Conservation (phyloP, 352 stramenopile species). For the Globisporangium orthogonon region DNA sequence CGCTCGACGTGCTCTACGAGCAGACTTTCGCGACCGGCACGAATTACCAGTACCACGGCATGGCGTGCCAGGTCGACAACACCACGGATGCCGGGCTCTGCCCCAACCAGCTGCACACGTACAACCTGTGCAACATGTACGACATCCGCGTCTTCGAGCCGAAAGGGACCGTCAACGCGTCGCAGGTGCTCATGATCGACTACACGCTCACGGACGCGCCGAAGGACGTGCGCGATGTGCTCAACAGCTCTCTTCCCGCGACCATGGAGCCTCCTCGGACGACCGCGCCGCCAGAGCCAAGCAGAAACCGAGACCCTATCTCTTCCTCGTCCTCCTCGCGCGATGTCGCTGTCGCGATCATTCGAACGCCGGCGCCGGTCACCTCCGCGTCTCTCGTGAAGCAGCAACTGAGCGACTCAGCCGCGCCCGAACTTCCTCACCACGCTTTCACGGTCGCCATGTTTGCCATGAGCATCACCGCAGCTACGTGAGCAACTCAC, state of each 20-base stretch:
- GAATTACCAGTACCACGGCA: conserved; percentile 11
- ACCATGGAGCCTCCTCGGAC: neutral
- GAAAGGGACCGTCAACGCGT: neutral
- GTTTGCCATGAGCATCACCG: neutral
- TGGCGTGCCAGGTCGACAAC: conserved; percentile 2
- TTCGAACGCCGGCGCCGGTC: neutral
- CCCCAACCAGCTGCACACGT: neutral
- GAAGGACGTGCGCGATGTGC: conserved; percentile 5
- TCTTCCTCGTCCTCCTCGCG: neutral
- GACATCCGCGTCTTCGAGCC: conserved; percentile 10
- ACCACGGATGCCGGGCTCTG: neutral
- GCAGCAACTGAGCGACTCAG: neutral
- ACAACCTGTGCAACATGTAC: conserved; percentile 5
- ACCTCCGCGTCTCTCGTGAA: neutral
- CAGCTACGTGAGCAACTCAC: neutral
- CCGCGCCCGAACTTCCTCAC: neutral
- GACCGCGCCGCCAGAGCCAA: neutral
- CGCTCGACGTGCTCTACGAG: conserved; percentile 83
- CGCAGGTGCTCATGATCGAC: conserved; percentile 9
- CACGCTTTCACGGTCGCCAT: neutral
- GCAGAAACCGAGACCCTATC: neutral
- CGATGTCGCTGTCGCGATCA: neutral
- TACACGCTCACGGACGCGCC: conserved; percentile 2
- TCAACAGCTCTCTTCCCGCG: conserved; percentile 1
- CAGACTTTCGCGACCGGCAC: conserved; percentile 35